Conservation (phyloP, 208 protist species). For the Crithidia brevicula region DNA sequence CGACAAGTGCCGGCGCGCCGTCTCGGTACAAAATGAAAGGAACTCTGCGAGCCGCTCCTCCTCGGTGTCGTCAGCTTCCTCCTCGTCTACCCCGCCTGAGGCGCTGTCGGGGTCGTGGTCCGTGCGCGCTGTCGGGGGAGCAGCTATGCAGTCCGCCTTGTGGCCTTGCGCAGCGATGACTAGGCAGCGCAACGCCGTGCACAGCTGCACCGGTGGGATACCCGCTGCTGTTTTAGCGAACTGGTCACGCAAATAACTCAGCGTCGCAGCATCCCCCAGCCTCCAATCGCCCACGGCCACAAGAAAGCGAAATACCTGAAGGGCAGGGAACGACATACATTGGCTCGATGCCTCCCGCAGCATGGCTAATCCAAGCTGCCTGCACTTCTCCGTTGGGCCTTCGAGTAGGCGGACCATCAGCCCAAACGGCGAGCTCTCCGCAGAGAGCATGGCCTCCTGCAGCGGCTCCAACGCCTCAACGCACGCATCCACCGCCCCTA, state of each 20-base stretch:
- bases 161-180: not conserved
- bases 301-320: constrained; percentile 83
- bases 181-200: constrained; percentile 75
- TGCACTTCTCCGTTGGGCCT: constrained; percentile 37
- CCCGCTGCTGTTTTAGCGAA: constrained; percentile 73
- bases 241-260: constrained; percentile 64
- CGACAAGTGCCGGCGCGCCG: constrained; percentile 44
- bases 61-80: constrained; percentile 11
- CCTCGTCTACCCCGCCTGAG: not conserved
- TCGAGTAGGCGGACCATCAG: constrained; percentile 43
- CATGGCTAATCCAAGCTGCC: constrained; percentile 47
- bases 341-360: constrained; percentile 65
- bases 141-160: constrained; percentile 12
- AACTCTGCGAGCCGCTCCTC: constrained; percentile 51
- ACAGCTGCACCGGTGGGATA: constrained; percentile 81
- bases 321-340: constrained; percentile 54
- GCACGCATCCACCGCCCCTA: constrained; percentile 23
- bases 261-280: constrained; percentile 44
- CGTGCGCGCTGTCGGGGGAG: not conserved
- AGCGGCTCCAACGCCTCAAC: constrained; percentile 10
- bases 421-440: constrained; percentile 39
- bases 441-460: constrained; percentile 32
- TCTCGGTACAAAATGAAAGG: constrained; percentile 61
- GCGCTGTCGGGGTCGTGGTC: not conserved
- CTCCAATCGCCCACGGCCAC: constrained; percentile 64